Evolutionary conservation across 371 early-diverging fungal genomes (phyloP).

Genomic region (Umbelopsis sp.): DNA sequence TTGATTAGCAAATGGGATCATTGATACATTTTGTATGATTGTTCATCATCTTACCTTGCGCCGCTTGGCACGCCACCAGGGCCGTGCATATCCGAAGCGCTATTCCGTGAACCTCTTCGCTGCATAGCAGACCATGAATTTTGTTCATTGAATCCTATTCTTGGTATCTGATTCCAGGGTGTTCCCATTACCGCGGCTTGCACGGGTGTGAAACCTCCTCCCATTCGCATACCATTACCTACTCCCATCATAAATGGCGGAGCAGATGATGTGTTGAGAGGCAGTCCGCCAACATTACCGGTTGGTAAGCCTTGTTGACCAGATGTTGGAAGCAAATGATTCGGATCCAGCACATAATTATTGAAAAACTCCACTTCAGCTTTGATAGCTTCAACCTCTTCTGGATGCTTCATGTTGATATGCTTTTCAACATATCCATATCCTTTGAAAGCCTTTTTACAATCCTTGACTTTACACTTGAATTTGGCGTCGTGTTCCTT

Average conservation of each 20-base stretch:
- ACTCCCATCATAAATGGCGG: constrained; percentile 32
- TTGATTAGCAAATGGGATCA: not conserved
- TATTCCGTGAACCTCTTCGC: not conserved
- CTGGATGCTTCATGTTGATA: constrained; percentile 84
- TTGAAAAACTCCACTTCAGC: constrained; percentile 80
- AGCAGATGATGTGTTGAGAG: constrained; percentile 22
- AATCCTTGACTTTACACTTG: constrained; percentile 79
- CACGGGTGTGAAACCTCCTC: constrained; percentile 23
- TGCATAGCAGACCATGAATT: constrained; percentile 15
- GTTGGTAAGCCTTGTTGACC: constrained; percentile 13
- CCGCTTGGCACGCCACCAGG: constrained; percentile 17
- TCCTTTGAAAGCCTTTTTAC: constrained; percentile 94
- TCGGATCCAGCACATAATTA: constrained; percentile 85
- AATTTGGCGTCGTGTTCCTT: constrained; percentile 84
- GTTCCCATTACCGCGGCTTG: constrained; percentile 55
- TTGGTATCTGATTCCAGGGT: constrained; percentile 69
- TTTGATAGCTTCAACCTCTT: constrained; percentile 61
- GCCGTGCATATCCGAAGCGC: constrained; percentile 17
- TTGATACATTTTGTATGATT: not conserved
- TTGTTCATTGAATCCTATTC: constrained; percentile 62
- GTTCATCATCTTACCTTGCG: constrained; percentile 16
- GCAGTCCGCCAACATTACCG: constrained; percentile 13
- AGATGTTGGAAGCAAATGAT: constrained; percentile 59
- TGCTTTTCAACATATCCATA: constrained; percentile 94
- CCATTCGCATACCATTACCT: constrained; percentile 26